phyloP scores from a whole-genome alignment of 352 stramenopile genomes.

The Phytopythium helicoides region DNA sequence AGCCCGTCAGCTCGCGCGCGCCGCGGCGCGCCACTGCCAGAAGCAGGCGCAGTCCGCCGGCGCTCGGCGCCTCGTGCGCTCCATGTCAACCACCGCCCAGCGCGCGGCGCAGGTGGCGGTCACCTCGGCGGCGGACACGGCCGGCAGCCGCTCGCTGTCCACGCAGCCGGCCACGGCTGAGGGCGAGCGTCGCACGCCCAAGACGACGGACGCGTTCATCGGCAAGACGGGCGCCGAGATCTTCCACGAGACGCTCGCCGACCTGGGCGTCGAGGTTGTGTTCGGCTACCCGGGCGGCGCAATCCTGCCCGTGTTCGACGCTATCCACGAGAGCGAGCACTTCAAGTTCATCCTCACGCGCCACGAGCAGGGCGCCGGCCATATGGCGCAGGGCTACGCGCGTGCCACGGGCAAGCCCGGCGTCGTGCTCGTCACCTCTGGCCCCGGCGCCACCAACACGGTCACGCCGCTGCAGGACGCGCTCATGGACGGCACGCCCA shows the following conservation, averaged over 20 bases:
- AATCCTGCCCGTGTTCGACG: conserved; percentile 93
- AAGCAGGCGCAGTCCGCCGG: conserved; percentile 14
- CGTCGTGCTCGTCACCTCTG: conserved; percentile 92
- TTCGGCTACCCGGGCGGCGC: conserved; percentile 94
- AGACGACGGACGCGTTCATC: conserved; percentile 84
- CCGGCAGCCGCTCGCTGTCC: conserved; percentile 31
- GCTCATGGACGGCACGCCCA: conserved; percentile 94
- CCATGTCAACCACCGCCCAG: conserved; percentile 22
- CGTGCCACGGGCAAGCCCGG: conserved; percentile 85
- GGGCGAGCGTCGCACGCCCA: conserved; percentile 33
- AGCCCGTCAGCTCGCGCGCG: conserved; percentile 41
- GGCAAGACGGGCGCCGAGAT: conserved; percentile 92
- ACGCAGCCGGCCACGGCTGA: conserved; percentile 27
- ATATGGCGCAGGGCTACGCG: conserved; percentile 87
- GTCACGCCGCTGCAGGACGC: conserved; percentile 93
- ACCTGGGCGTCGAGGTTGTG: conserved; percentile 89
- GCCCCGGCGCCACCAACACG: conserved; percentile 93
- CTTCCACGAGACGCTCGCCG: conserved; percentile 92
- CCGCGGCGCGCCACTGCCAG: conserved; percentile 27
- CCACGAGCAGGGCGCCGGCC: conserved; percentile 79
- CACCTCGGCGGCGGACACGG: conserved; percentile 2
- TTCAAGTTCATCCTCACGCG: conserved; percentile 83
- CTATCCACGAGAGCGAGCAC: conserved; percentile 89
- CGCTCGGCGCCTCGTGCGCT: conserved; percentile 6
- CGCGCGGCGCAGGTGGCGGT: conserved; percentile 12